Evolutionary conservation across 129 eudicot species (phyloP).

Genomic region (Erigeron canadensis): DNA sequence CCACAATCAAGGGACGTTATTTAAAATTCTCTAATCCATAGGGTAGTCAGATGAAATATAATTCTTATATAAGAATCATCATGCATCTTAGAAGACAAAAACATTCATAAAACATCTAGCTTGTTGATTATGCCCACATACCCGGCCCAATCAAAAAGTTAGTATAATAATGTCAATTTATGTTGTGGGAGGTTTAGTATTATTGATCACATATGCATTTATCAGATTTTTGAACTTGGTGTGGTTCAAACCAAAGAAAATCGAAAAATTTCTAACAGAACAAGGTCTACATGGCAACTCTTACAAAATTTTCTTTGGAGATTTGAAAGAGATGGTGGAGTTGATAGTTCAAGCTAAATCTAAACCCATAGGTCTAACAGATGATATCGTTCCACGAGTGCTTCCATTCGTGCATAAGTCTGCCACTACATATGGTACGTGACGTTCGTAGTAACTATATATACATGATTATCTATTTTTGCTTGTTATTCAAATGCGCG

Average conservation of each 20-base stretch:
- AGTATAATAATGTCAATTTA: not conserved
- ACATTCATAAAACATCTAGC: not conserved
- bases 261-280: slow-evolving; percentile 21
- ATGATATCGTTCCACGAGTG: slow-evolving; percentile 21
- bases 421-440: slow-evolving; percentile 20
- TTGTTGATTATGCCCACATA: no score
- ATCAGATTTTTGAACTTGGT: not conserved
- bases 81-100: not conserved
- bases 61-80: slow-evolving; percentile 6
- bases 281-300: slow-evolving; percentile 23
- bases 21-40: no score
- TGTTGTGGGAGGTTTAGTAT: slow-evolving; percentile 11
- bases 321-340: slow-evolving; percentile 20
- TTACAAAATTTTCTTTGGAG: slow-evolving; percentile 21
- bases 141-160: not conserved
- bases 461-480: no score
- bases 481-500: not conserved
- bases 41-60: no score
- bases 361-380: slow-evolving; percentile 15
- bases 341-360: slow-evolving; percentile 16
- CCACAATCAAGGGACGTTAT: no score
- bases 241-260: slow-evolving; percentile 28
- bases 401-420: slow-evolving; percentile 25
- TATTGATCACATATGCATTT: not conserved
- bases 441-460: not conserved